Percentiles rank a stretch among this genome's conserved stretches.
Evolutionary conservation across 805 yeast genomes (phyloP).

Genomic region (Priceomyces melissophilus): DNA sequence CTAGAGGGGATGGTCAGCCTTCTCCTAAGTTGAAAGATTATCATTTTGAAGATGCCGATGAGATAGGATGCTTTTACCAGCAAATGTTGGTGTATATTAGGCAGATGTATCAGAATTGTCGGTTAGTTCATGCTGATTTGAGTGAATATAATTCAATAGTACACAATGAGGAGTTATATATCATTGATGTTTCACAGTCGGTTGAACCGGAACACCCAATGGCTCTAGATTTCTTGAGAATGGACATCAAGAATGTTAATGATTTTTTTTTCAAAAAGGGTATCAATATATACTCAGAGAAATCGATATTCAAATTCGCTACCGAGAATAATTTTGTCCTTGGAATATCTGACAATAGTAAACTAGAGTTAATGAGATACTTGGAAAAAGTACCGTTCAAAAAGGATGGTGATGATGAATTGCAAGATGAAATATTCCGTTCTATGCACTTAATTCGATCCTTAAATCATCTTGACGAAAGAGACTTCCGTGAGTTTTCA

Average conservation of each 20-base stretch:
- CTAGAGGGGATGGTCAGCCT: constrained; percentile 80
- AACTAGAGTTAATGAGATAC: constrained; percentile 36
- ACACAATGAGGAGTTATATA: constrained; percentile 72
- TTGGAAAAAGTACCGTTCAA: constrained; percentile 58
- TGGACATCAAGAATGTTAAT: constrained; percentile 96
- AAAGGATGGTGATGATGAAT: constrained; percentile 49
- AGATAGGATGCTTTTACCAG: constrained; percentile 64
- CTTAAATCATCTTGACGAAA: constrained; percentile 79
- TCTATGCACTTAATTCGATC: constrained; percentile 74
- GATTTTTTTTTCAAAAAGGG: constrained; percentile 74
- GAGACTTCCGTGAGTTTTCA: constrained; percentile 77
- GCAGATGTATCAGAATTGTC: constrained; percentile 80
- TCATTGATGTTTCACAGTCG: constrained; percentile 95
- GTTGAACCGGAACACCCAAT: constrained; percentile 98
- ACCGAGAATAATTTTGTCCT: constrained; percentile 46
- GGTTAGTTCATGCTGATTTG: constrained; percentile 93
- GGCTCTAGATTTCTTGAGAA: constrained; percentile 89
- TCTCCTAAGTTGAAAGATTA: constrained; percentile 89
- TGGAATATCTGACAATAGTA: constrained; percentile 37
- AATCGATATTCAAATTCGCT: constrained; percentile 75
- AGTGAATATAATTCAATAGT: constrained; percentile 92
- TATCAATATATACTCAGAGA: constrained; percentile 77
- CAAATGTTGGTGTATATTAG: constrained; percentile 84
- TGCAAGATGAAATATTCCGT: constrained; percentile 81
- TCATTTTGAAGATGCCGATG: constrained; percentile 63